Evolutionary conservation across 2,329 filamentous ascomycete species (phyloP).

Genomic region (Sporothrix sp.): DNA sequence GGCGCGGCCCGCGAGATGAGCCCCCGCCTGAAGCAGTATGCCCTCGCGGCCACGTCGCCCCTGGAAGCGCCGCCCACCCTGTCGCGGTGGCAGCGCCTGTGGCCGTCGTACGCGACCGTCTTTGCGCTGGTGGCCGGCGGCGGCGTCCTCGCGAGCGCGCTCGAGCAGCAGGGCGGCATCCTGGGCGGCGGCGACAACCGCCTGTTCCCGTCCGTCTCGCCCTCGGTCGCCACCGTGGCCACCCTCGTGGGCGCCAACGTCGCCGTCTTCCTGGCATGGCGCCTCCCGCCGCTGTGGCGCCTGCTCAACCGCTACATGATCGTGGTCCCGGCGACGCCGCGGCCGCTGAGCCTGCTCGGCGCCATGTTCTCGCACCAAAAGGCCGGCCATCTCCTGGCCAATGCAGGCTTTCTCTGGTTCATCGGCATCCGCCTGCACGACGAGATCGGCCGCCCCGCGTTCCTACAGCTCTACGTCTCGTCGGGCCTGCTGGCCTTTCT

Average conservation of each 20-base stretch:
- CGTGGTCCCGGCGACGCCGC: slow-evolving; percentile 53
- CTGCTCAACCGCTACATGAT: slow-evolving; percentile 61
- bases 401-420: slow-evolving; percentile 57
- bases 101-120: slow-evolving; percentile 43
- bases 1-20: slow-evolving; percentile 22
- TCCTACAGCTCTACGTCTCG: slow-evolving; percentile 56
- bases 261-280: slow-evolving; percentile 49
- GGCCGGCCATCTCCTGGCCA: slow-evolving; percentile 49
- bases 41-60: slow-evolving; percentile 38
- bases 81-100: slow-evolving; percentile 42
- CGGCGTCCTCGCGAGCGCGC: slow-evolving; percentile 30
- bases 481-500: slow-evolving; percentile 50
- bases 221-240: slow-evolving; percentile 54
- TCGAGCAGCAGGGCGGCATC: slow-evolving; percentile 28
- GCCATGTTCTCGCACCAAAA: slow-evolving; percentile 61
- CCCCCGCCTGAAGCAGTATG: slow-evolving; percentile 32
- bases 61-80: slow-evolving; percentile 44
- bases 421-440: slow-evolving; percentile 60
- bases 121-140: slow-evolving; percentile 35
- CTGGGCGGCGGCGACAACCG: slow-evolving; percentile 34
- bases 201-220: slow-evolving; percentile 50
- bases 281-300: slow-evolving; percentile 53
- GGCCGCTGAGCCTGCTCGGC: slow-evolving; percentile 50
- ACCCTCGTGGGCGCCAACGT: slow-evolving; percentile 52
- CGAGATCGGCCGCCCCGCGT: slow-evolving; percentile 58